Percentiles rank a stretch among this genome's conserved stretches.
These are phyloP conservation scores for Macrolepiota albuminosa DNA, from an alignment of 768 basidiomycete genomes.

Conservation along the genomic window DNA sequence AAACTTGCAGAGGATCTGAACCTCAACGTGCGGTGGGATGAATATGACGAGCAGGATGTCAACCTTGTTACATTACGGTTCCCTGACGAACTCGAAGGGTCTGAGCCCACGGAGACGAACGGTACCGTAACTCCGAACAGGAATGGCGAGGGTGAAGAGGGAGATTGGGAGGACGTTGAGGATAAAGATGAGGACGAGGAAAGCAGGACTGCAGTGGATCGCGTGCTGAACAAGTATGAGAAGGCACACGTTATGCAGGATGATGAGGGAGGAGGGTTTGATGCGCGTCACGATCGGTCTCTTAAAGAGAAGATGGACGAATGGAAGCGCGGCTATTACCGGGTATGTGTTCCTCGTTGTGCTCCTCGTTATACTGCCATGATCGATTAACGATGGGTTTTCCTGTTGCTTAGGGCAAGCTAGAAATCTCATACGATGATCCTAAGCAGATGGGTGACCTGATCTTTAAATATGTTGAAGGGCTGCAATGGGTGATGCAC, in stretches of 20 bases:
- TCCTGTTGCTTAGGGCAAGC: slow-evolving; percentile 58
- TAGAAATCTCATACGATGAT: slow-evolving; percentile 74
- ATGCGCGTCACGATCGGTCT: slow-evolving; percentile 69
- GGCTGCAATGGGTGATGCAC: slow-evolving; percentile 98
- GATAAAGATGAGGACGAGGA: slow-evolving; percentile 64
- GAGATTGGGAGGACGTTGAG: slow-evolving; percentile 54
- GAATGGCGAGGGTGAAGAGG: slow-evolving; percentile 28
- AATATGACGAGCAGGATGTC: slow-evolving; percentile 79
- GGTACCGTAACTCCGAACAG: slow-evolving; percentile 17
- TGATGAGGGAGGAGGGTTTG: slow-evolving; percentile 70
- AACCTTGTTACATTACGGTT: slow-evolving; percentile 70
- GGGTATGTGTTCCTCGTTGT: slow-evolving; percentile 38
- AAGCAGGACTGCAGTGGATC: slow-evolving; percentile 64
- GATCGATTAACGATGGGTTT: background rate
- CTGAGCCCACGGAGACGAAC: slow-evolving; percentile 24
- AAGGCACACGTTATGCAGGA: slow-evolving; percentile 75
- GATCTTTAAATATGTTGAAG: slow-evolving; percentile 82
- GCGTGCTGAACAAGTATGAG: slow-evolving; percentile 85
- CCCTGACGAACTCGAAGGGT: slow-evolving; percentile 37
- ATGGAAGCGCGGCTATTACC: slow-evolving; percentile 91
- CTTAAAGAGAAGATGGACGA: slow-evolving; percentile 82
- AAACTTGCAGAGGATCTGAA: slow-evolving; percentile 75
- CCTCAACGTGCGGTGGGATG: slow-evolving; percentile 86
- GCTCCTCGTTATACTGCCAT: background rate
- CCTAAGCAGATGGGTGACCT: slow-evolving; percentile 65